phyloP scores from a whole-genome alignment of 352 stramenopile genomes.

The Phytophthora ramorum region DNA sequence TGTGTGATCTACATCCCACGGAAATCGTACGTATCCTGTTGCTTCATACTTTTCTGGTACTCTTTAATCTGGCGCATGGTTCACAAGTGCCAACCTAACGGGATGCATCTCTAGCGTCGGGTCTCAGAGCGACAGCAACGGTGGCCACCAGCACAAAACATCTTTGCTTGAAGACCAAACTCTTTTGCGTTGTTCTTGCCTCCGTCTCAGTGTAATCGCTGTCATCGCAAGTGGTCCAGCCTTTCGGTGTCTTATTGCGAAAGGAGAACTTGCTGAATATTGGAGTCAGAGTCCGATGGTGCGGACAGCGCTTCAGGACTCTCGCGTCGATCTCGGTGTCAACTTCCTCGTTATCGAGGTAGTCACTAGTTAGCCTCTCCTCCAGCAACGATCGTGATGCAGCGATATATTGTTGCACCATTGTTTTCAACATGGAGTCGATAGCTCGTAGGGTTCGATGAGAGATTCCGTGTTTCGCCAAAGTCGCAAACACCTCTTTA shows the following conservation, averaged over 20 bases:
- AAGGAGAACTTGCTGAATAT: neutral
- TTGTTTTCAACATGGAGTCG: neutral
- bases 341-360: neutral
- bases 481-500: neutral
- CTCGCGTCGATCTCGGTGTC: neutral
- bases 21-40: no score
- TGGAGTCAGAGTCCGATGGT: neutral
- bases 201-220: neutral
- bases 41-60: neutral
- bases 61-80: neutral
- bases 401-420: neutral
- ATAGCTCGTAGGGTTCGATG: neutral
- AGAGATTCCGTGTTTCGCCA: neutral
- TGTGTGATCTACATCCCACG: constrained; percentile 28
- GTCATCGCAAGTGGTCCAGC: neutral
- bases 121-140: constrained; percentile 11
- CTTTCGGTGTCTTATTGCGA: neutral
- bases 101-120: constrained; percentile 11
- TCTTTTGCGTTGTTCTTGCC: neutral
- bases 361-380: neutral
- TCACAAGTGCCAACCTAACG: neutral
- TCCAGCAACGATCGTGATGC: neutral
- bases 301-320: neutral
- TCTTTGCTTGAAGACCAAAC: neutral
- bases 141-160: neutral